Conservation (phyloP, 148 eudicot genomes). For the Cornus controversa region DNA sequence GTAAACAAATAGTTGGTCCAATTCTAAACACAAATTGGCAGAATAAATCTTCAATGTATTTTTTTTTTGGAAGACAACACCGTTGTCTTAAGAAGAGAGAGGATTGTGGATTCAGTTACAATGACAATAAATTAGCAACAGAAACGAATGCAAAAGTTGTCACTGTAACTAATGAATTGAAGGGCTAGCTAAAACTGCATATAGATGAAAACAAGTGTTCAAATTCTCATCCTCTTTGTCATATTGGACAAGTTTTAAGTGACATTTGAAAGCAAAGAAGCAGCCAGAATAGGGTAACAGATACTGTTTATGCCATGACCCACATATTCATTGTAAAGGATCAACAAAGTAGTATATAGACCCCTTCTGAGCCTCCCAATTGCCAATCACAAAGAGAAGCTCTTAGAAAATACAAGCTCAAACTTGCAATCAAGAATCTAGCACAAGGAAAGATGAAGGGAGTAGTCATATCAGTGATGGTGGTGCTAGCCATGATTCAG, state of each 20-base stretch:
- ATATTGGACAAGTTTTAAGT: background rate
- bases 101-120: too few relatives aligned
- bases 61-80: too few relatives aligned
- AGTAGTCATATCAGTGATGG: background rate
- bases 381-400: background rate
- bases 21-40: too few relatives aligned
- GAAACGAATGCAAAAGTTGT: too few relatives aligned
- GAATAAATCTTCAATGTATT: too few relatives aligned
- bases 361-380: background rate
- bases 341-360: too few relatives aligned
- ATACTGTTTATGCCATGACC: background rate
- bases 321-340: background rate
- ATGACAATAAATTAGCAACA: too few relatives aligned
- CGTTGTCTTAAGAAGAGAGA: too few relatives aligned
- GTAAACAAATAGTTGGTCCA: too few relatives aligned
- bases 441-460: constrained; percentile 4
- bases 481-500: constrained; percentile 14
- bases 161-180: background rate
- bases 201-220: background rate
- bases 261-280: background rate
- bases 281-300: background rate
- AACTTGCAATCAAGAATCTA: too few relatives aligned
- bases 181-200: background rate
- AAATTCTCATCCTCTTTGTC: background rate
- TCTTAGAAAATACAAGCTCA: background rate